A percentile compares a stretch with the other conserved stretches of the same genome.
phyloP scores from a whole-genome alignment of 768 basidiomycete species.

The Panellus pusillus region DNA sequence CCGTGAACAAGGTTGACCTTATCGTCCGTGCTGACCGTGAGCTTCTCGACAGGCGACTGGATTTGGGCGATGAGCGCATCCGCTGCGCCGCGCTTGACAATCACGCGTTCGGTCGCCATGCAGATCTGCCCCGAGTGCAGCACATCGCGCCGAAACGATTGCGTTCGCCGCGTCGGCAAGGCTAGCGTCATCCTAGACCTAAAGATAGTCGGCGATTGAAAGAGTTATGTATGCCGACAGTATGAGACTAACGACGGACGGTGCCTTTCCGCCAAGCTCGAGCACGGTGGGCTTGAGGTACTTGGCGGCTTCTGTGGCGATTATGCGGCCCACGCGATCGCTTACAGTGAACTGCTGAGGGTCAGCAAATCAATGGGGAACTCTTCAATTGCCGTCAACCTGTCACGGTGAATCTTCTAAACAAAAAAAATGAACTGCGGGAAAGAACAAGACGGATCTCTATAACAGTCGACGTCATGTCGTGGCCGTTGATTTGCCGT shows the following conservation, averaged over 20 bases:
- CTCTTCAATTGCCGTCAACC: no score
- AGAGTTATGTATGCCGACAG: background rate
- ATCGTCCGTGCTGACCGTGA: slow-evolving; percentile 40
- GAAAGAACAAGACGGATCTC: no score
- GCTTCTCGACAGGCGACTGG: slow-evolving; percentile 26
- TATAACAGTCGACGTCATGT: no score
- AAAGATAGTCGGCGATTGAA: background rate
- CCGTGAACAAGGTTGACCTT: slow-evolving; percentile 40
- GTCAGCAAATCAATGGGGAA: no score
- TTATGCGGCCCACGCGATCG: slow-evolving; percentile 50
- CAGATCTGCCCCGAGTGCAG: slow-evolving; percentile 55
- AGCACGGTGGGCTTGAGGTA: slow-evolving; percentile 55
- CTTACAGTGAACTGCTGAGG: slow-evolving; percentile 64
- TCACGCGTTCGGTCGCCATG: slow-evolving; percentile 61
- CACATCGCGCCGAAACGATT: slow-evolving; percentile 47
- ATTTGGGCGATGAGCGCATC: slow-evolving; percentile 37
- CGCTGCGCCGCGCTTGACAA: slow-evolving; percentile 45
- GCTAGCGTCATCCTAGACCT: slow-evolving; percentile 57
- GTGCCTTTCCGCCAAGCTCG: slow-evolving; percentile 58
- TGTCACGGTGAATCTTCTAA: no score
- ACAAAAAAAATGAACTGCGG: no score
- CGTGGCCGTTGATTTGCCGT: no score
- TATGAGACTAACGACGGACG: slow-evolving; percentile 42
- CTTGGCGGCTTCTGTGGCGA: slow-evolving; percentile 55
- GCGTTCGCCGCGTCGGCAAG: slow-evolving; percentile 52